Base-by-base conservation (phyloP, 2,329 filamentous ascomycete genomes). In the Orbilia oligospora region DNA sequence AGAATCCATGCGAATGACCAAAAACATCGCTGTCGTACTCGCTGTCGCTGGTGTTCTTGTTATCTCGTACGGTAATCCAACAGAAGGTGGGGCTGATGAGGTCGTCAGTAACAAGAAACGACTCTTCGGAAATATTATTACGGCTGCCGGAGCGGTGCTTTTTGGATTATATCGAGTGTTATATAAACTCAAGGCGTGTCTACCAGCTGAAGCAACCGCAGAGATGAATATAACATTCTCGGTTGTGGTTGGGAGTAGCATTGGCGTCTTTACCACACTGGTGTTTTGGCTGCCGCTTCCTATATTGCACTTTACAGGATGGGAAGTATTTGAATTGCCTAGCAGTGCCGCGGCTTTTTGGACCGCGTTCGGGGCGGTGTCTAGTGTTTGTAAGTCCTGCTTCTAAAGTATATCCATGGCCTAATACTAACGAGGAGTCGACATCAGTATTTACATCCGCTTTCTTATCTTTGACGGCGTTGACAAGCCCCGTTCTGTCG, bases 241-340 rank as follows among this genome's bases (percentile, higher is more conserved):
- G 0, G 41, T 78, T n/a, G 61, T 78, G 4, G 75, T 78, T 2
- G 75, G 75, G 2, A 68, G 63, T 22, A 78, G 75, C 24, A 78
- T 78, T 12, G 75, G 75, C 20, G n/a, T 78, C 10, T 78, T 78
- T 41, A 78, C 75, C 10, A 69, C 63, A 0, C 44, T 65, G 63
- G 75, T 78, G n/a, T 78, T 78, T 24, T 78, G 75, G 75, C 16
- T 78, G 9, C 75, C 75, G 22, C 33, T 78, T n/a, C 75, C 75
- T 36, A 9, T 78, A 27, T 46, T 78, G 27, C 75, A 78, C 56
- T 64, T 72, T 33, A 58, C 63, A 8, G 63, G 68, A 4, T 49
- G 55, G 41, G 75, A 78, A 9, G 44, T 9, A 0, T 69, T 78
- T 38, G 75, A 78, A 48, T 53, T 49, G 24, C 75, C 75, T 3